These are phyloP conservation scores for Cornus suecica DNA, from an alignment of 148 eudicot species.

Conservation along the genomic window DNA sequence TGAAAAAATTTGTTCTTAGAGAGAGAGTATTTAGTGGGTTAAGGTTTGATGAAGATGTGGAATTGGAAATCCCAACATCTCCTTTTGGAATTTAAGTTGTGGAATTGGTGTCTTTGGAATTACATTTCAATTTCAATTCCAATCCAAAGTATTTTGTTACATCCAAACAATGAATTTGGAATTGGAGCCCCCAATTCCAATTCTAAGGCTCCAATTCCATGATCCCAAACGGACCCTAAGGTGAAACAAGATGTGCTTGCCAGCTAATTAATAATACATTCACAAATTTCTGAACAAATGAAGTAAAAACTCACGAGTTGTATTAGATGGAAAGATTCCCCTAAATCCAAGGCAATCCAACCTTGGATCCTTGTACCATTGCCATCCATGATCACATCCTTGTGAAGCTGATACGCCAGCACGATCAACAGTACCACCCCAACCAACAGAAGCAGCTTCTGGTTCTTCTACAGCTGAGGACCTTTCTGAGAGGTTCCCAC, in stretches of 20 bases:
- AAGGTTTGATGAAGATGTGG: no score
- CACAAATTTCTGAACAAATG: not conserved
- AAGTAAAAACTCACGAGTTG: conserved; percentile 51
- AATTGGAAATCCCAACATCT: no score
- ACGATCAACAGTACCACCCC: conserved; percentile 63
- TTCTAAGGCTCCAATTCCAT: not conserved
- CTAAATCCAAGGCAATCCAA: conserved; percentile 82
- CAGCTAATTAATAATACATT: not conserved
- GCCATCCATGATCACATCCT: conserved; percentile 65
- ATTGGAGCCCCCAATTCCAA: no score
- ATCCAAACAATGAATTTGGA: no score
- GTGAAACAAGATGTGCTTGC: not conserved
- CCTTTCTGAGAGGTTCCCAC: conserved; percentile 36
- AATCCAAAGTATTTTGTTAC: no score
- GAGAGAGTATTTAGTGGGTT: no score
- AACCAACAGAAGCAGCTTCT: conserved; percentile 69
- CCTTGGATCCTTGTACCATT: conserved; percentile 87
- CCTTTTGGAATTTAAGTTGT: no score
- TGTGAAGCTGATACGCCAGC: conserved; percentile 62
- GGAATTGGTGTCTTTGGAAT: no score
- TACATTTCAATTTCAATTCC: no score
- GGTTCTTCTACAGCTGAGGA: conserved; percentile 53
- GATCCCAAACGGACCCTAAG: not conserved
- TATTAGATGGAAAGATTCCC: conserved; percentile 82
- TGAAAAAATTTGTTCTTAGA: no score